Percentiles rank a stretch among this genome's conserved stretches.
phyloP scores from a whole-genome alignment of 306 rosid genomes.

The Dalbergia cochinchinensis region DNA sequence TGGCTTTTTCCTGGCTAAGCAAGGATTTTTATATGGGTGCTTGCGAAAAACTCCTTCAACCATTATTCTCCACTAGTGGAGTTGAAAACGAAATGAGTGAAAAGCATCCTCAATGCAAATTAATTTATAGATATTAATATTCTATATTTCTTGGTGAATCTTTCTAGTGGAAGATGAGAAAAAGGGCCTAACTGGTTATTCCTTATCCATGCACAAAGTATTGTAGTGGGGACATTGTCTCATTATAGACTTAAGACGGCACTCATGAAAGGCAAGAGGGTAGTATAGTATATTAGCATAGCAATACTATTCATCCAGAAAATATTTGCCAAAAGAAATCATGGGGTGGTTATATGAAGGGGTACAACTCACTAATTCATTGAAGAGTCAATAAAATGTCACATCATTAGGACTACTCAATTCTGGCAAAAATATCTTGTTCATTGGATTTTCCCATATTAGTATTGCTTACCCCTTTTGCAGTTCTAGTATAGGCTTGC shows the following conservation, averaged over 20 bases:
- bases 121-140: slow-evolving; percentile 24
- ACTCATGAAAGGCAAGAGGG: neutral
- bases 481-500: slow-evolving; percentile 81
- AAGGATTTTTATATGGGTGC: slow-evolving; percentile 28
- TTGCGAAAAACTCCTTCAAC: slow-evolving; percentile 29
- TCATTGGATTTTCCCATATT: too few relatives aligned
- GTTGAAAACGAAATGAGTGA: slow-evolving; percentile 53
- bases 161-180: slow-evolving; percentile 39
- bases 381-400: too few relatives aligned
- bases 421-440: too few relatives aligned
- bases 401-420: too few relatives aligned
- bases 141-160: slow-evolving; percentile 30
- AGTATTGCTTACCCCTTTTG: slow-evolving; percentile 24
- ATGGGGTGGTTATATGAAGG: too few relatives aligned
- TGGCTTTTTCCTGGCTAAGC: slow-evolving; percentile 47
- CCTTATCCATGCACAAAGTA: neutral
- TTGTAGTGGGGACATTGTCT: slow-evolving; percentile 25
- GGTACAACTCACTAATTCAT: too few relatives aligned
- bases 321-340: too few relatives aligned
- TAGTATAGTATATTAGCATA: neutral
- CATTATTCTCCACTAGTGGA: slow-evolving; percentile 49
- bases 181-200: slow-evolving; percentile 9
- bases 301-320: neutral
- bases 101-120: slow-evolving; percentile 48
- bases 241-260: neutral